phyloP scores from a whole-genome alignment of 495 filamentous ascomycete species.

The Neurospora terricola region DNA sequence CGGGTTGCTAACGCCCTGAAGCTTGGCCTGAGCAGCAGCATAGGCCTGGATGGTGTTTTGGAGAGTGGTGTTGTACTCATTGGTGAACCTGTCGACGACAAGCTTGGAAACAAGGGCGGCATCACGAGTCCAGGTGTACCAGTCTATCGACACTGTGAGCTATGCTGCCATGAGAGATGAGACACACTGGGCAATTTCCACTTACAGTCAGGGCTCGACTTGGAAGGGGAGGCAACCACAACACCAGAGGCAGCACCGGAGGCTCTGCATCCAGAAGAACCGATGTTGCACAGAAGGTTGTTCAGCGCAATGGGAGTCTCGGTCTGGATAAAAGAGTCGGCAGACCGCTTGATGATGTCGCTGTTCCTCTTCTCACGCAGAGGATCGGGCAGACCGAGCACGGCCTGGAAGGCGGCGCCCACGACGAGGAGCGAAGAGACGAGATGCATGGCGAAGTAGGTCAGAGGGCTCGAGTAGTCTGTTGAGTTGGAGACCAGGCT shows the following conservation, averaged over 20 bases:
- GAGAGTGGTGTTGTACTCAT: constrained; percentile 40
- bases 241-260: constrained; percentile 39
- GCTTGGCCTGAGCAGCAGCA: constrained; percentile 46
- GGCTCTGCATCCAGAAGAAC: constrained; percentile 39
- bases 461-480: constrained; percentile 12
- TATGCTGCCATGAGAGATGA: constrained; percentile 3
- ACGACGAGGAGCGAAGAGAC: constrained; percentile 37
- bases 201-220: constrained; percentile 50
- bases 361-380: constrained; percentile 25
- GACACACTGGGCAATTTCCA: not conserved
- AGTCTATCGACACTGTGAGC: constrained; percentile 25
- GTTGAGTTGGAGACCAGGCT: not conserved
- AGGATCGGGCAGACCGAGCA: constrained; percentile 30
- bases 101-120: constrained; percentile 53
- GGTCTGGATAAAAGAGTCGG: constrained; percentile 45
- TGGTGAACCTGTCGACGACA: constrained; percentile 48
- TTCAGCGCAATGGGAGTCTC: constrained; percentile 43
- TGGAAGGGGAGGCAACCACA: constrained; percentile 54
- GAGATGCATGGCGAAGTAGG: constrained; percentile 33
- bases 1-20: constrained; percentile 52
- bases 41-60: constrained; percentile 48
- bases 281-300: constrained; percentile 52
- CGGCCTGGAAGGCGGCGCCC: constrained; percentile 37
- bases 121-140: constrained; percentile 66
- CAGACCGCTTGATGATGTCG: constrained; percentile 32